Evolutionary conservation across 164 flowering plant species (phyloP).

Genomic region (Euptelea pleiosperma): DNA sequence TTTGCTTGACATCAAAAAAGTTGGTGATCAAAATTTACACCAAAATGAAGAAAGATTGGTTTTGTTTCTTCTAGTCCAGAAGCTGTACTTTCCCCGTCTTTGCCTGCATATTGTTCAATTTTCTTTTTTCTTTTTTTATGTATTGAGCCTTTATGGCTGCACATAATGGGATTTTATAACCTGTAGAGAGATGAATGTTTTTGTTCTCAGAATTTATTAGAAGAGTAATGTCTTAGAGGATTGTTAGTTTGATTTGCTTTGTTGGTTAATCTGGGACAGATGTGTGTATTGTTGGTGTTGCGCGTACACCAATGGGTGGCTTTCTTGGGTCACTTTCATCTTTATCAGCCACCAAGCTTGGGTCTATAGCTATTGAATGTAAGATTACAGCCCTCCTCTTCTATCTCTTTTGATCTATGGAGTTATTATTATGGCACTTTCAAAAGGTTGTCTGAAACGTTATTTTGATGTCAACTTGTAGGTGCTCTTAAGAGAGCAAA

Average conservation of each 20-base stretch:
- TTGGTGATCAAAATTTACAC: background rate
- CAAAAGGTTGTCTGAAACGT: constrained; percentile 5
- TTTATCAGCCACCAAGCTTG: constrained; percentile 81
- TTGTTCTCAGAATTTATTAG: background rate
- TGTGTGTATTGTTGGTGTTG: constrained; percentile 95
- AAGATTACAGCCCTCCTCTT: constrained; percentile 3
- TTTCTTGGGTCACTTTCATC: constrained; percentile 90
- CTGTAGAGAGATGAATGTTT: background rate
- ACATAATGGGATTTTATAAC: background rate
- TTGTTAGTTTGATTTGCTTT: background rate
- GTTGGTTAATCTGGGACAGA: constrained; percentile 42
- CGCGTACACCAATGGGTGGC: constrained; percentile 95
- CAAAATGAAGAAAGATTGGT: background rate
- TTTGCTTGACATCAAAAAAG: background rate
- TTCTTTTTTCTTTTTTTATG: background rate
- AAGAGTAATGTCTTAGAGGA: background rate
- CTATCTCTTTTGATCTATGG: background rate
- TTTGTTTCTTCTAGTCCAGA: background rate
- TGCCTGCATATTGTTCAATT: background rate
- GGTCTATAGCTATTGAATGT: constrained; percentile 81
- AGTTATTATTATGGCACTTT: too few species aligned
- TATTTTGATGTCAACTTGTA: constrained; percentile 12
- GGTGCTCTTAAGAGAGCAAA: constrained; percentile 88
- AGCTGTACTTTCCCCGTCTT: background rate
- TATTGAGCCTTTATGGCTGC: background rate